phyloP scores from a whole-genome alignment of 129 eudicot genomes.

The Mikania micrantha region DNA sequence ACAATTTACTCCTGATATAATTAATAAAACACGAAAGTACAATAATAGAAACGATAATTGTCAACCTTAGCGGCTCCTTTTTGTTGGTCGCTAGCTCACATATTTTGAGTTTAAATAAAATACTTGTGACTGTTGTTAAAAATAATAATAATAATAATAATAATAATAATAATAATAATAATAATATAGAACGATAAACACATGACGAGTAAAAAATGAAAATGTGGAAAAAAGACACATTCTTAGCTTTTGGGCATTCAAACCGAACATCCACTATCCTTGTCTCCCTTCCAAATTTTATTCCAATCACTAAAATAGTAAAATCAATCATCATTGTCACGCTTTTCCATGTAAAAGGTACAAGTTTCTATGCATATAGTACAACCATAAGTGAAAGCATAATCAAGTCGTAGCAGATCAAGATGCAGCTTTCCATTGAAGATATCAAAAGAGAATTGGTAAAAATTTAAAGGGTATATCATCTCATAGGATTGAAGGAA shows the following conservation, averaged over 20 bases:
- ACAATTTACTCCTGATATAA: not conserved
- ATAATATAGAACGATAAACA: not conserved
- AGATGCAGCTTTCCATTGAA: slow-evolving; percentile 25
- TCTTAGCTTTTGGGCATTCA: slow-evolving; percentile 42
- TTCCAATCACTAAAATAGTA: slow-evolving; percentile 33
- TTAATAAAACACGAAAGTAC: not conserved
- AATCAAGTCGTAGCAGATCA: slow-evolving; percentile 18
- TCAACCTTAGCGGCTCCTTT: not conserved
- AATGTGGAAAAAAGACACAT: slow-evolving; percentile 28
- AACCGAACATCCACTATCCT: slow-evolving; percentile 78
- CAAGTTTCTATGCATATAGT: slow-evolving; percentile 8
- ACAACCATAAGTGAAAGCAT: slow-evolving; percentile 23
- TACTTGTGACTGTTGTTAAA: not conserved
- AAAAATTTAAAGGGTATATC: no score
- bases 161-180: not conserved
- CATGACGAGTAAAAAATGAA: not conserved
- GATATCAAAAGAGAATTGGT: slow-evolving; percentile 5
- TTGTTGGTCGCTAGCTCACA: not conserved
- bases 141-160: not conserved
- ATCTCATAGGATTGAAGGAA: no score
- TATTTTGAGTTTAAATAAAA: not conserved
- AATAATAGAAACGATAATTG: not conserved
- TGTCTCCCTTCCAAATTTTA: slow-evolving; percentile 40
- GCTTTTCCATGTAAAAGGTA: slow-evolving; percentile 21
- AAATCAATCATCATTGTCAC: slow-evolving; percentile 22